These are phyloP conservation scores for Termitomyces sp. DNA, from an alignment of 768 basidiomycete genomes.

Conservation along the genomic window DNA sequence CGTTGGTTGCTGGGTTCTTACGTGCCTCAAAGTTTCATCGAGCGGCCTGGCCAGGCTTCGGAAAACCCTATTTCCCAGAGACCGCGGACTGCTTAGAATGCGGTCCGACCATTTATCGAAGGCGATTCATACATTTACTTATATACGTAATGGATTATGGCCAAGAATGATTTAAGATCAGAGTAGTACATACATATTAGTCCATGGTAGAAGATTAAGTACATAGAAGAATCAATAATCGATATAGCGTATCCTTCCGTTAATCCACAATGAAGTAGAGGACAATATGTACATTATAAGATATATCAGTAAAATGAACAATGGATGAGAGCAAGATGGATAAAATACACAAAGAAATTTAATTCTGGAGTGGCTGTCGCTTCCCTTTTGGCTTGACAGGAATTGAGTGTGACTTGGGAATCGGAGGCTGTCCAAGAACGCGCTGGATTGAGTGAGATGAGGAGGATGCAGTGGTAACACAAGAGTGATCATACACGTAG, in stretches of 20 bases:
- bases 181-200: background rate
- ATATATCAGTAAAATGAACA: background rate
- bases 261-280: background rate
- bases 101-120: background rate
- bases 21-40: background rate
- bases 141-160: background rate
- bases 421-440: constrained; percentile 5
- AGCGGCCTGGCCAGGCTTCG: background rate
- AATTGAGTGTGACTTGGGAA: background rate
- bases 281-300: background rate
- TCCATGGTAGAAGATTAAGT: background rate
- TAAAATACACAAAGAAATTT: background rate
- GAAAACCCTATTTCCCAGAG: background rate
- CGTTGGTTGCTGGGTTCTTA: background rate
- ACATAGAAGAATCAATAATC: background rate
- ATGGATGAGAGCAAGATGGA: background rate
- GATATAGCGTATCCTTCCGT: background rate
- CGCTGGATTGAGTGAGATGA: constrained; percentile 3
- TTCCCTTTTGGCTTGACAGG: background rate
- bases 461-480: background rate
- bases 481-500: constrained; percentile 18
- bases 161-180: background rate
- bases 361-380: background rate
- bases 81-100: background rate
- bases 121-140: background rate